phyloP scores from a whole-genome alignment of 345 rosid genomes.

The Zanthoxylum bungeanum region DNA sequence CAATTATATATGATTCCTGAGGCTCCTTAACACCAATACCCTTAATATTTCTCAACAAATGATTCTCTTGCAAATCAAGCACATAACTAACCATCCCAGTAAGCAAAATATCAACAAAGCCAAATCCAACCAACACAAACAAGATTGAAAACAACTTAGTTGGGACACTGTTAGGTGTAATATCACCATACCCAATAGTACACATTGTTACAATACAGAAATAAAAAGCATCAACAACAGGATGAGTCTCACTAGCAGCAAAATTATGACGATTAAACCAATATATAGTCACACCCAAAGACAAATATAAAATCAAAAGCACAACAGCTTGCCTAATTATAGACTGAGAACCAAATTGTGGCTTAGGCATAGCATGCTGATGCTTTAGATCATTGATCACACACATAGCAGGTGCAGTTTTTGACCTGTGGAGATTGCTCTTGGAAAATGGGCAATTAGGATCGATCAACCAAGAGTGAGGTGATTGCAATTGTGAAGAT shows the following conservation, averaged over 20 bases:
- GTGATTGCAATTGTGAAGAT: slow-evolving; percentile 6
- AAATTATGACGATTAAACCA: slow-evolving; percentile 55
- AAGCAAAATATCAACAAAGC: slow-evolving; percentile 70
- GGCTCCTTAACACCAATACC: slow-evolving; percentile 34
- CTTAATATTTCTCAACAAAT: slow-evolving; percentile 60
- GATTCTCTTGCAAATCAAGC: slow-evolving; percentile 85
- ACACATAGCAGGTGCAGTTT: slow-evolving; percentile 84
- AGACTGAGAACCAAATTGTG: slow-evolving; percentile 48
- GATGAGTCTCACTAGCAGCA: slow-evolving; percentile 58
- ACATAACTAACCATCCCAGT: slow-evolving; percentile 80
- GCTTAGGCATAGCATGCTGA: slow-evolving; percentile 30
- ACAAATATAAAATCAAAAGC: slow-evolving; percentile 53
- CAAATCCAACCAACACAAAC: slow-evolving; percentile 89
- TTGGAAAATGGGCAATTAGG: slow-evolving; percentile 26
- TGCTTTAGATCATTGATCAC: slow-evolving; percentile 45
- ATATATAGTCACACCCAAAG: slow-evolving; percentile 68
- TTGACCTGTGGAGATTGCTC: slow-evolving; percentile 61
- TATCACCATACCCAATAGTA: slow-evolving; percentile 93
- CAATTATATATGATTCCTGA: slow-evolving; percentile 54
- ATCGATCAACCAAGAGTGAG: slow-evolving; percentile 35
- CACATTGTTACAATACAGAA: slow-evolving; percentile 95
- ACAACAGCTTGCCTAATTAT: slow-evolving; percentile 55
- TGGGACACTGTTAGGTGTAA: slow-evolving; percentile 50
- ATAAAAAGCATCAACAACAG: slow-evolving; percentile 85
- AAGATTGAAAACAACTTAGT: slow-evolving; percentile 81